phyloP scores from a whole-genome alignment of 176 grass and related monocot genomes.

The Aechmea fasciata region DNA sequence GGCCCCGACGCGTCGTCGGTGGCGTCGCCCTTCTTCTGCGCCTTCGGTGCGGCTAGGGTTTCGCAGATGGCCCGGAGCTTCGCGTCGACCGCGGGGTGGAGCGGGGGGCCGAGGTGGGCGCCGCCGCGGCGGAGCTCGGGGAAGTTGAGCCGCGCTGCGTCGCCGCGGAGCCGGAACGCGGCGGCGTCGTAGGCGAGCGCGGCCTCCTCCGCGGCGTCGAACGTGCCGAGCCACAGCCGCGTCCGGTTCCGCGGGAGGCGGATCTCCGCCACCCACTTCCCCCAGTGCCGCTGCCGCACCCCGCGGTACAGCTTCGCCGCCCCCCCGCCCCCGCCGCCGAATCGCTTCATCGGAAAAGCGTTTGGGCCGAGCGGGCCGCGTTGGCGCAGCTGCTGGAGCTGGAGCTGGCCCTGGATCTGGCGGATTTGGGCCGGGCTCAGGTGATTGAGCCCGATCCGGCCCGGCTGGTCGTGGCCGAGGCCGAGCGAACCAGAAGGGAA shows the following conservation, averaged over 20 bases:
- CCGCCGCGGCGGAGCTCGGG: slow-evolving; percentile 30
- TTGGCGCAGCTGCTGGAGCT: slow-evolving; percentile 23
- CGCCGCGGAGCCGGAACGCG: slow-evolving; percentile 60
- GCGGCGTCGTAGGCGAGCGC: slow-evolving; percentile 66
- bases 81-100: slow-evolving; percentile 10
- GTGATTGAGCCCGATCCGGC: slow-evolving; percentile 13
- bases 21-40: background rate
- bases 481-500: too few species aligned
- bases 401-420: slow-evolving; percentile 26
- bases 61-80: slow-evolving; percentile 18
- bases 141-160: slow-evolving; percentile 62
- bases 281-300: slow-evolving; percentile 66
- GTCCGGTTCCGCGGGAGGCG: slow-evolving; percentile 67
- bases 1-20: background rate
- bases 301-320: slow-evolving; percentile 73
- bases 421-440: slow-evolving; percentile 22
- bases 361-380: slow-evolving; percentile 11
- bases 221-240: slow-evolving; percentile 75
- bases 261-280: slow-evolving; percentile 81
- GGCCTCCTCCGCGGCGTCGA: slow-evolving; percentile 59
- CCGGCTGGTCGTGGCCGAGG: background rate
- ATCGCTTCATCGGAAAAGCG: slow-evolving; percentile 57
- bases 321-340: background rate
- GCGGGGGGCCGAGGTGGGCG: slow-evolving; percentile 14
- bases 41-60: background rate